Evolutionary conservation across 257 asterid genomes (phyloP).

Genomic region (Handroanthus guayacan): DNA sequence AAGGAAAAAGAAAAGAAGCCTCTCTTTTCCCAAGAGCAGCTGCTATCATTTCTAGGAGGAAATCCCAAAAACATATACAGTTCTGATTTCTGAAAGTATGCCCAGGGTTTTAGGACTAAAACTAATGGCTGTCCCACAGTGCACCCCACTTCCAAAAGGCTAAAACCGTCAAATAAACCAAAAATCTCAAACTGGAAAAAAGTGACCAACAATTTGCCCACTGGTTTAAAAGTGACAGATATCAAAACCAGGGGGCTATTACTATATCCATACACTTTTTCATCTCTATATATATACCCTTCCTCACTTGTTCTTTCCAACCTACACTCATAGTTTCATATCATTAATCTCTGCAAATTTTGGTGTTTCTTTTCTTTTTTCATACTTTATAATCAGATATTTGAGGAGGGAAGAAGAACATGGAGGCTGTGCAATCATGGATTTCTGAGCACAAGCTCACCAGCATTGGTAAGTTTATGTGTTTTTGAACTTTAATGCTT

Average conservation of each 20-base stretch:
- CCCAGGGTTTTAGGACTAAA: conserved; percentile 18
- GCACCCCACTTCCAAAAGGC: conserved; percentile 2
- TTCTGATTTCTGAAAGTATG: not conserved
- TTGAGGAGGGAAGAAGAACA: conserved; percentile 8
- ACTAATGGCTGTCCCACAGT: conserved; percentile 31
- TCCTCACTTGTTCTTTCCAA: not conserved
- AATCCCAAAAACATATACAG: conserved; percentile 13
- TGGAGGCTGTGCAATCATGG: conserved; percentile 78
- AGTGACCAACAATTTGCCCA: conserved; percentile 31
- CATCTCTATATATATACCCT: conserved; percentile 30
- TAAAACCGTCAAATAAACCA: conserved; percentile 2
- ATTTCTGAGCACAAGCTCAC: conserved; percentile 76
- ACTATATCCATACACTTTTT: not conserved
- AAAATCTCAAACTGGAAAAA: not conserved
- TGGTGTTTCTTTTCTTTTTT: not conserved
- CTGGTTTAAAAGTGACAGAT: conserved; percentile 36
- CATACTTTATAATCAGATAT: too few relatives aligned
- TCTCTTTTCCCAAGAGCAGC: not conserved
- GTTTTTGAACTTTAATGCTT: not conserved
- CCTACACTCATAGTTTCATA: not conserved
- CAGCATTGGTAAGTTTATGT: conserved; percentile 57
- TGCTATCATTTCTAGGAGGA: conserved; percentile 22
- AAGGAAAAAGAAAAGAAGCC: too few relatives aligned
- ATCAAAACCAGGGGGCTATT: conserved; percentile 51
- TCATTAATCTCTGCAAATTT: conserved; percentile 4